Evolutionary conservation across 2,329 filamentous ascomycete genomes (phyloP), one percentile per base, ranked within the genome.

Genomic region (Cryphonectria carpinicola): DNA sequence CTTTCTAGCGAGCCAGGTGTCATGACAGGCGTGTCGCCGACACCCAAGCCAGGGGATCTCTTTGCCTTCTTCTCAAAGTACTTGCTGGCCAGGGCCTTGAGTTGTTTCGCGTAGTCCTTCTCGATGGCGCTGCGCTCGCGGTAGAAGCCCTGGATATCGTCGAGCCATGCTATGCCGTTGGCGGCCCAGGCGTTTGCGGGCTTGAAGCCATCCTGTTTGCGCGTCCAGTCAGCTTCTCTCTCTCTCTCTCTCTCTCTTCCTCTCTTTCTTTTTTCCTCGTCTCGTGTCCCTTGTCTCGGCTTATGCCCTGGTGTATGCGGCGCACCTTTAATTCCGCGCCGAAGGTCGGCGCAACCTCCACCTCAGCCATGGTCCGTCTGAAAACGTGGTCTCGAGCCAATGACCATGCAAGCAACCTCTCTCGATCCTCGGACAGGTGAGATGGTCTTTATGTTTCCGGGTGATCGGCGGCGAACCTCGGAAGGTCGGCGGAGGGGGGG

Each of bases 61-160:
- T 91, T 94, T 63, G 93, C 90, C 85, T 98, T 99, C 85, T 97
- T 81, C 49, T 99, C 97, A 79, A 94, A 96, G 84, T 98, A 98
- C 81, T 96, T 98, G 85, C 96, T 97, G 69, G 95, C 96, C 66
- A 99, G 85, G 2, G 90, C 90, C 76, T 89, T 92, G 74, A 99
- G 89, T 82, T 95, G 98, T 74, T 92, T 88, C 77, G 93, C 92
- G 81, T 99, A 98, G 80, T 99, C 97, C 83, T 97, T 98, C 83
- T 99, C 96, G 80, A 99, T 97, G 49, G 85, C 90, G 79, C 94
- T 93, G 70, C 97, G 90, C 82, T 99, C 96, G 74, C 96, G 93
- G 85, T 98, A 99, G 85, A 98, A 99, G 78, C 93, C 91, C 81
- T 99, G 94, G 74, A 99, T 93, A 77, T 99, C 96, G 77, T 98